A percentile compares a stretch with the other conserved stretches of the same genome.
Evolutionary conservation across 2,329 filamentous ascomycete genomes (phyloP).

Genomic region (Aspergillus arachidicola): DNA sequence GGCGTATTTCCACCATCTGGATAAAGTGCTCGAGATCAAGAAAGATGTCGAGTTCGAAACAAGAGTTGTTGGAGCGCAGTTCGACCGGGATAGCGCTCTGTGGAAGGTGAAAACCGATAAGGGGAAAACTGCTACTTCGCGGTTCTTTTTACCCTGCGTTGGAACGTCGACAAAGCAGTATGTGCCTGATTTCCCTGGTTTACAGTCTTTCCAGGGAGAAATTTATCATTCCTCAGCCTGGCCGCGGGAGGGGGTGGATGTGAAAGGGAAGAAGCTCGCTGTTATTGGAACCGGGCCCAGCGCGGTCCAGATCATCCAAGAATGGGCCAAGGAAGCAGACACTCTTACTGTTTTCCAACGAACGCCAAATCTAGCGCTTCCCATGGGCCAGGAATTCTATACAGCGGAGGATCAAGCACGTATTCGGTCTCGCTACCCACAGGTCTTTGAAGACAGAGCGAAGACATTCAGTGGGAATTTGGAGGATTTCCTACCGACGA

Average conservation of each 20-base stretch:
- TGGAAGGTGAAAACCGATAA: slow-evolving; percentile 52
- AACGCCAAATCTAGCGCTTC: slow-evolving; percentile 66
- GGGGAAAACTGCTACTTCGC: slow-evolving; percentile 40
- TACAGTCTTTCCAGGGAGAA: slow-evolving; percentile 50
- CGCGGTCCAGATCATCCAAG: slow-evolving; percentile 62
- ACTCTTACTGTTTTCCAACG: slow-evolving; percentile 60
- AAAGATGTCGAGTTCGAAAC: slow-evolving; percentile 50
- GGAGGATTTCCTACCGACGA: slow-evolving; percentile 17
- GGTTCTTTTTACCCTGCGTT: slow-evolving; percentile 49
- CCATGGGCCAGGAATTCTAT: slow-evolving; percentile 59
- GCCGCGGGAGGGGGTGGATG: slow-evolving; percentile 50
- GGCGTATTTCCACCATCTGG: slow-evolving; percentile 52
- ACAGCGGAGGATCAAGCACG: slow-evolving; percentile 50
- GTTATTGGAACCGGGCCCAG: slow-evolving; percentile 59
- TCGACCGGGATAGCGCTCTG: slow-evolving; percentile 33
- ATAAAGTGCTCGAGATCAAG: slow-evolving; percentile 45
- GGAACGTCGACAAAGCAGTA: slow-evolving; percentile 50
- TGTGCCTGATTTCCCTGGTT: slow-evolving; percentile 42
- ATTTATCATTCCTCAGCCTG: slow-evolving; percentile 60
- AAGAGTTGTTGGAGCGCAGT: slow-evolving; percentile 45
- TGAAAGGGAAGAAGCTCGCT: slow-evolving; percentile 53
- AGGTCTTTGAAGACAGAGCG: background rate
- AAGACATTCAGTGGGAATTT: background rate
- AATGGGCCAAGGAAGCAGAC: slow-evolving; percentile 54
- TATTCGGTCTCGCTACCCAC: background rate